phyloP scores from a whole-genome alignment of 495 filamentous ascomycete genomes.

The Xylaria intraflava region DNA sequence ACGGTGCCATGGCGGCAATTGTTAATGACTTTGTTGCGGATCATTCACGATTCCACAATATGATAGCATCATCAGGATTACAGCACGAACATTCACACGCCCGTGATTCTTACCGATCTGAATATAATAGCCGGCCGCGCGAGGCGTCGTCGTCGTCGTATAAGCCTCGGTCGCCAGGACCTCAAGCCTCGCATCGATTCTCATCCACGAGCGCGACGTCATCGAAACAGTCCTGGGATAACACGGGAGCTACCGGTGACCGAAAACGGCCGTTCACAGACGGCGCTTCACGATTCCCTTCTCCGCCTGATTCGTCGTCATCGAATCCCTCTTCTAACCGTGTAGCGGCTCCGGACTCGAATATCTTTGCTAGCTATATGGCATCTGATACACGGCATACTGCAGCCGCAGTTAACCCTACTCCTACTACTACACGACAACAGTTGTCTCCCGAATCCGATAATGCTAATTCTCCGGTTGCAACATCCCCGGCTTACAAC shows the following conservation, averaged over 20 bases:
- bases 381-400: conserved; percentile 24
- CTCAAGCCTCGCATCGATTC: conserved; percentile 19
- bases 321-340: conserved; percentile 34
- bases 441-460: conserved; percentile 61
- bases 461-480: conserved; percentile 15
- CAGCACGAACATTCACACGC: conserved; percentile 27
- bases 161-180: conserved; percentile 26
- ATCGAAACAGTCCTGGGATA: conserved; percentile 26
- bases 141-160: conserved; percentile 21
- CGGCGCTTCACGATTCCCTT: conserved; percentile 39
- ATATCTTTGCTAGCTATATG: conserved; percentile 29
- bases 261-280: conserved; percentile 23
- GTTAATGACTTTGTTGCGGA: conserved; percentile 44
- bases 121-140: conserved; percentile 31
- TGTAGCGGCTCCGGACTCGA: conserved; percentile 28
- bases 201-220: conserved; percentile 18
- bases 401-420: conserved; percentile 25
- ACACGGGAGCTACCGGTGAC: conserved; percentile 14
- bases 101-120: conserved; percentile 39
- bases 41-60: conserved; percentile 39
- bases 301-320: conserved; percentile 44
- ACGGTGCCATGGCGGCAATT: conserved; percentile 42
- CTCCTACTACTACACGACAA: conserved; percentile 26
- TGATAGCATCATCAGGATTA: conserved; percentile 34
- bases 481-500: conserved; percentile 19